Base-by-base conservation (phyloP, 2,329 filamentous ascomycete species). In the Raffaelea albimanens region DNA sequence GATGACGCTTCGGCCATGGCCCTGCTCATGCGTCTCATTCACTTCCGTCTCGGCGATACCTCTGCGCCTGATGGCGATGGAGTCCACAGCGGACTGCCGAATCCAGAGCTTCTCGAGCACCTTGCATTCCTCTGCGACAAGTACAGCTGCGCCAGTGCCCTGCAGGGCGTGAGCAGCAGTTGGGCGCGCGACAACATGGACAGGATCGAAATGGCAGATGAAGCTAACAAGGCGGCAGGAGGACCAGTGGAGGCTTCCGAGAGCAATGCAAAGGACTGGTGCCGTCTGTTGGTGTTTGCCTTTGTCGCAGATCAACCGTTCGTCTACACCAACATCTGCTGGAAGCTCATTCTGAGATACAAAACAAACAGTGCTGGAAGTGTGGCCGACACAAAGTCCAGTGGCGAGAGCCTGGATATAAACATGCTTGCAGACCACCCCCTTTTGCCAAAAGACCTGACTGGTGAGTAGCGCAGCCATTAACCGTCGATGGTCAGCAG, bases 71-170 rank as follows among this genome's bases (percentile, higher is more conserved):
- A 23, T 13, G 43, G 47, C 22, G 39, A 49, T 39, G 47, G 47
- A 19, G 21, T 43, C 8, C 44, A 34, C 40, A 11, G 31, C 16
- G 47, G 47, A 3, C 44, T 48, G 14, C 52, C 52, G 7, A 21
- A 40, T 1, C 49, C 50, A 5, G 39, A 19, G 1, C 41, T 43
- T 22, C 46, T 55, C 5, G 40, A 52, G n/a, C 22, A 36, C 7
- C 42, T 55, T 3, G 53, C 53, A 19, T n/a, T 33, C 3, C 50
- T 55, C 9, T 51, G 38, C 18, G 49, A 52, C 52, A 54, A 53
- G 40, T 55, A 55, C 46, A 31, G 29, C n/a, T 54, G 52, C 36
- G 40, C 34, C 4, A 22, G 40, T 5, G 46, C 52, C 9, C 39
- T 54, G 21, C 46, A 46, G 40, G 41, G 40, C 2, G 31, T 50